Percentiles rank a stretch among this genome's conserved stretches.
phyloP scores from a whole-genome alignment of 331 rosid species.

The Rosa hybrid region DNA sequence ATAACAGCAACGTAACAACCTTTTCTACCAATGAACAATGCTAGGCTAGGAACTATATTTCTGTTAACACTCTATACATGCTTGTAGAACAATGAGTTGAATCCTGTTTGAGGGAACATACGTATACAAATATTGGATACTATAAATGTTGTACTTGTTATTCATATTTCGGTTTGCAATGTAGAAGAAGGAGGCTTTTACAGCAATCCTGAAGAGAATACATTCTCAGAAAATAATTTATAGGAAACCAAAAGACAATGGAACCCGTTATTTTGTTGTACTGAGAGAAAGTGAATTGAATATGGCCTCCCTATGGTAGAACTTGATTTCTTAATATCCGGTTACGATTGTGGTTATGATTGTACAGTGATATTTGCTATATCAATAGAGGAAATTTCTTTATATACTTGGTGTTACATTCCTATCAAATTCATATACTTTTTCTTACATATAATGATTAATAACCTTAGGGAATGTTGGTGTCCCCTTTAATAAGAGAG shows the following conservation, averaged over 20 bases:
- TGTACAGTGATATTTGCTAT: not conserved
- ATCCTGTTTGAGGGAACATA: not conserved
- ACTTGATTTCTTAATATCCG: not conserved
- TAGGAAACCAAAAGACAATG: conserved; percentile 69
- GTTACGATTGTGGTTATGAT: not conserved
- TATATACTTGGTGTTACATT: no score
- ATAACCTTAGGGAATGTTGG: no score
- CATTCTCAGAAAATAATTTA: conserved; percentile 22
- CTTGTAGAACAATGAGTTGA: not conserved
- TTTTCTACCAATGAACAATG: no score
- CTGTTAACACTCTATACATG: not conserved
- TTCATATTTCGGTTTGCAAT: not conserved
- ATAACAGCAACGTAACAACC: no score
- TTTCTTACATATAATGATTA: no score
- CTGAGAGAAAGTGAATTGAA: conserved; percentile 44
- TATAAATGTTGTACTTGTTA: not conserved
- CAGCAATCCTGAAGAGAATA: conserved; percentile 74
- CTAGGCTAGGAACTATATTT: no score
- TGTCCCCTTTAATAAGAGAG: no score
- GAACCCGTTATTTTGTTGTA: conserved; percentile 58
- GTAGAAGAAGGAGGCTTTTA: conserved; percentile 89
- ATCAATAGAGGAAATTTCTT: no score
- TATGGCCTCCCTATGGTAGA: not conserved
- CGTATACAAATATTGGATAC: not conserved
- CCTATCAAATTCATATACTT: no score